phyloP scores from a whole-genome alignment of 768 basidiomycete species.

The Tylopilus sp. region DNA sequence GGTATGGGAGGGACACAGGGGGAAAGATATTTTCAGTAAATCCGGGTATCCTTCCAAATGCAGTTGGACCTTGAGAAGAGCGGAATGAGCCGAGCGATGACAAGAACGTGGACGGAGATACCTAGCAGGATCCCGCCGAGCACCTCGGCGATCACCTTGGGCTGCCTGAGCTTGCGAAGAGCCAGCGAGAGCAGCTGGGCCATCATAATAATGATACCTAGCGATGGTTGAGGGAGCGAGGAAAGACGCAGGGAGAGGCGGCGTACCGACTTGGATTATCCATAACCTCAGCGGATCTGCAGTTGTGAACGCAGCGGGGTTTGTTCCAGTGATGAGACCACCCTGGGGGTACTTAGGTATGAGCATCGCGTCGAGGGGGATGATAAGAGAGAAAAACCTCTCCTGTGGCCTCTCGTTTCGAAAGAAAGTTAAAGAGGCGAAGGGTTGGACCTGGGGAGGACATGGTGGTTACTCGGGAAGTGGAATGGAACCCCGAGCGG shows the following conservation, averaged over 20 bases:
- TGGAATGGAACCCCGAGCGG: background rate
- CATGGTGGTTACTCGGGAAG: background rate
- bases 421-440: conserved; percentile 17
- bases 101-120: conserved; percentile 38
- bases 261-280: conserved; percentile 75
- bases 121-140: conserved; percentile 89
- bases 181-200: conserved; percentile 72
- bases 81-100: background rate
- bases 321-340: conserved; percentile 69
- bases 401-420: conserved; percentile 19
- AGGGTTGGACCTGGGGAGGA: conserved; percentile 2
- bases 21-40: conserved; percentile 90
- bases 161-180: conserved; percentile 77
- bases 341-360: conserved; percentile 49
- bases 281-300: conserved; percentile 71
- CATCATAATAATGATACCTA: conserved; percentile 80
- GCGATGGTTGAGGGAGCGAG: background rate
- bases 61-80: conserved; percentile 39
- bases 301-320: conserved; percentile 64
- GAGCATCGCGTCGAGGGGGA: background rate
- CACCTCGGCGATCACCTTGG: conserved; percentile 81
- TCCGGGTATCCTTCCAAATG: conserved; percentile 79
- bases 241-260: background rate
- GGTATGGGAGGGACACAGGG: conserved; percentile 60
- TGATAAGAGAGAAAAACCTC: conserved; percentile 12